These are phyloP conservation scores for Coemansia sp. DNA, from an alignment of 192 early-diverging fungal genomes.

Conservation along the genomic window DNA sequence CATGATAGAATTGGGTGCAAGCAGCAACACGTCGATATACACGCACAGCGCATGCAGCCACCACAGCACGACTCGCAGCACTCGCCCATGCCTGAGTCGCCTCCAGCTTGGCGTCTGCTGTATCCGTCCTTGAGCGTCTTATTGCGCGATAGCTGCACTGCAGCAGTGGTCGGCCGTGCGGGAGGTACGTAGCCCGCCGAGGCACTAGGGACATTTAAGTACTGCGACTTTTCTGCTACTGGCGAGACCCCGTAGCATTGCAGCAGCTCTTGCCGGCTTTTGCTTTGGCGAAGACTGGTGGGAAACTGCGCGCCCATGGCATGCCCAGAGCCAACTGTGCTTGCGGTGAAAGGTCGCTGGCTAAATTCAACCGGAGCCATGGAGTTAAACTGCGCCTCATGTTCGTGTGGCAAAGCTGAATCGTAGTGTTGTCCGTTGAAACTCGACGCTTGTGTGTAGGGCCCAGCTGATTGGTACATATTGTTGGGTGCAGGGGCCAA, in stretches of 20 bases:
- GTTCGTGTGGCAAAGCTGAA: background rate
- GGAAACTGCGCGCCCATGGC: conserved; percentile 13
- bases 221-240: background rate
- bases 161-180: conserved; percentile 11
- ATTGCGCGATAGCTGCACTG: conserved; percentile 30
- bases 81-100: conserved; percentile 52
- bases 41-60: conserved; percentile 39
- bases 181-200: conserved; percentile 34
- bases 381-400: background rate
- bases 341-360: conserved; percentile 6
- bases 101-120: conserved; percentile 33
- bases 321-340: conserved; percentile 21
- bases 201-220: background rate
- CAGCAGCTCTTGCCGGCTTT: conserved; percentile 35
- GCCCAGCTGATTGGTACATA: background rate
- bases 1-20: conserved; percentile 35
- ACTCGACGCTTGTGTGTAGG: background rate
- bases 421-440: background rate
- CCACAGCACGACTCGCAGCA: conserved; percentile 52
- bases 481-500: background rate
- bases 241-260: background rate
- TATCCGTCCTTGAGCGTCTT: conserved; percentile 49
- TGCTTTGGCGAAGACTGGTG: conserved; percentile 14
- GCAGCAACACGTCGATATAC: conserved; percentile 34
- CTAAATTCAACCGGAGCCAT: conserved; percentile 4